Conservation (phyloP, 805 yeast genomes). For the Spathaspora girioi region DNA sequence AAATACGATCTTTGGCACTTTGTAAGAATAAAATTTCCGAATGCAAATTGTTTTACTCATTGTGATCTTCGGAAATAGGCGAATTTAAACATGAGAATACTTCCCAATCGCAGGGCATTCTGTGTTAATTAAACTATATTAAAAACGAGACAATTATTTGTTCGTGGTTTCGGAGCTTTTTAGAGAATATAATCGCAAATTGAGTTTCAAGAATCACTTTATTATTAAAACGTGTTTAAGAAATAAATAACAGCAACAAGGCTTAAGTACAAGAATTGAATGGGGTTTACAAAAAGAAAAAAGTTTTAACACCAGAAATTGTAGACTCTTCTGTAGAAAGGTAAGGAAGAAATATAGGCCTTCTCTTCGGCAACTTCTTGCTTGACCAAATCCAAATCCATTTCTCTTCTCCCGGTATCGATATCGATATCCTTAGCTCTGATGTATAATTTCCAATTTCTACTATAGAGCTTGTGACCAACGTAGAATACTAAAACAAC, state of each 20-base stretch:
- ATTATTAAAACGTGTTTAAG: not conserved
- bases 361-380: slow-evolving; percentile 35
- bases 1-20: no score
- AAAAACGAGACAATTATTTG: no score
- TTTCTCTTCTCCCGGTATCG: slow-evolving; percentile 33
- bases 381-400: slow-evolving; percentile 30
- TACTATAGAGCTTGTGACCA: slow-evolving; percentile 24
- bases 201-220: not conserved
- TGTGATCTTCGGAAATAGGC: no score
- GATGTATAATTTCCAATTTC: slow-evolving; percentile 23
- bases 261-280: not conserved
- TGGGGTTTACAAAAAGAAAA: slow-evolving; percentile 5
- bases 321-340: slow-evolving; percentile 24
- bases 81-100: no score
- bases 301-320: slow-evolving; percentile 37
- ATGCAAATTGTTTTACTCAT: no score
- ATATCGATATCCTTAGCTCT: slow-evolving; percentile 29
- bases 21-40: no score
- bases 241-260: not conserved
- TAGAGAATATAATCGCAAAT: no score
- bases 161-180: no score
- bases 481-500: slow-evolving; percentile 28
- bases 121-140: no score
- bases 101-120: no score
- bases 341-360: slow-evolving; percentile 20